Conservation (phyloP, 2,329 filamentous ascomycete species). For the Coniochaeta sp. region DNA sequence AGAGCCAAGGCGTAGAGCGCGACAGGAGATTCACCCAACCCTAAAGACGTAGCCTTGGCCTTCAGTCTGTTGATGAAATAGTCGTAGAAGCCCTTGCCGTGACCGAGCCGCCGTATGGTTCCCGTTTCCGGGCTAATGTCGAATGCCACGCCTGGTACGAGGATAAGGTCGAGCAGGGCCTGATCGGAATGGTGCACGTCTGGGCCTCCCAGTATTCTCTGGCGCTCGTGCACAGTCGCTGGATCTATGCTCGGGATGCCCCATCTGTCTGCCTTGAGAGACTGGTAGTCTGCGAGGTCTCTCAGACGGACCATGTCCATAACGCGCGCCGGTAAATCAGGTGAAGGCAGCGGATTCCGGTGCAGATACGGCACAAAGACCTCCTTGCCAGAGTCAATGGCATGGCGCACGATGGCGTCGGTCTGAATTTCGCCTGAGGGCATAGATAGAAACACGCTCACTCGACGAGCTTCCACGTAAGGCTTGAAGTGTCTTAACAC, state of each 20-base stretch:
- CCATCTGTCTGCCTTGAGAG: conserved; percentile 74
- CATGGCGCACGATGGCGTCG: conserved; percentile 71
- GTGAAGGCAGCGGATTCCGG: conserved; percentile 39
- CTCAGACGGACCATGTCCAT: conserved; percentile 93
- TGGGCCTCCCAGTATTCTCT: conserved; percentile 64
- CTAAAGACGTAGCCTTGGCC: conserved; percentile 30
- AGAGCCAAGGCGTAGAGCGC: conserved; percentile 72
- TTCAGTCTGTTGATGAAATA: conserved; percentile 75
- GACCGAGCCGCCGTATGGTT: conserved; percentile 69
- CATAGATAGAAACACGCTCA: conserved; percentile 94
- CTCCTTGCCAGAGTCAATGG: conserved; percentile 67
- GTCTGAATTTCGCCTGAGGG: conserved; percentile 81
- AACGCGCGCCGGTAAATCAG: conserved; percentile 52
- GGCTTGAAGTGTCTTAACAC: conserved; percentile 60
- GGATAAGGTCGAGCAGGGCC: conserved; percentile 68
- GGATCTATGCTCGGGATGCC: conserved; percentile 81
- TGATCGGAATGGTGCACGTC: conserved; percentile 34
- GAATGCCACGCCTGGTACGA: conserved; percentile 92
- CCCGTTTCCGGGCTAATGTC: conserved; percentile 50
- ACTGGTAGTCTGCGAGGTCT: conserved; percentile 69
- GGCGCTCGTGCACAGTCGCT: conserved; percentile 56
- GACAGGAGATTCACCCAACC: conserved; percentile 29
- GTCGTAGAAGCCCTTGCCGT: conserved; percentile 97
- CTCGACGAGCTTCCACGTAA: conserved; percentile 65
- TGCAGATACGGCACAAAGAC: conserved; percentile 92